A percentile compares a stretch with the other conserved stretches of the same genome.
Evolutionary conservation across 176 grass and related monocot species (phyloP).

Genomic region (Elymus sibiricus): DNA sequence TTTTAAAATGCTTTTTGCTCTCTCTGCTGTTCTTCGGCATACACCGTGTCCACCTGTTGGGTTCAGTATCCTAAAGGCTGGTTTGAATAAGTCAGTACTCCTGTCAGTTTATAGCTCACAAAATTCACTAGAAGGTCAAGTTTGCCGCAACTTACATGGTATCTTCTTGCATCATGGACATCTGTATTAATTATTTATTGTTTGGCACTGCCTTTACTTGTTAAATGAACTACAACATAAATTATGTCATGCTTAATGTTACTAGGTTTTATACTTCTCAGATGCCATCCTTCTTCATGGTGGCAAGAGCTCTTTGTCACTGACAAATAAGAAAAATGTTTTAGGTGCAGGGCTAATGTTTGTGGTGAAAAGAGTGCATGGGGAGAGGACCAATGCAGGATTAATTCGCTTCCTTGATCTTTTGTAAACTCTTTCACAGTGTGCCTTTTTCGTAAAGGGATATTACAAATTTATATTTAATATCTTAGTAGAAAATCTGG

Average conservation of each 20-base stretch:
- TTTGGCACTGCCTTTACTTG: neutral
- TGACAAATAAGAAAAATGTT: neutral
- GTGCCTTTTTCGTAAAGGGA: neutral
- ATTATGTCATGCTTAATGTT: neutral
- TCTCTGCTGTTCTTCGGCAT: slow-evolving; percentile 83
- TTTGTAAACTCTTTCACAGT: neutral
- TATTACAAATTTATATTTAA: slow-evolving; percentile 3
- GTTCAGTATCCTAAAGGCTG: slow-evolving; percentile 88
- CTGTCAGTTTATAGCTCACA: slow-evolving; percentile 84
- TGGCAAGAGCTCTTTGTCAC: neutral
- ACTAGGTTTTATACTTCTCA: slow-evolving; percentile 3
- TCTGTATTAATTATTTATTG: neutral
- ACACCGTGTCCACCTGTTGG: slow-evolving; percentile 90
- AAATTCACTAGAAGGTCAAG: slow-evolving; percentile 46
- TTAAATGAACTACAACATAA: slow-evolving; percentile 14
- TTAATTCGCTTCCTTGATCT: neutral
- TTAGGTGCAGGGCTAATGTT: neutral
- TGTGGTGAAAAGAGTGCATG: neutral
- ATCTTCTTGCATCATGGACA: neutral
- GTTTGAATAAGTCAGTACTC: slow-evolving; percentile 93
- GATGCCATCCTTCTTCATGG: neutral
- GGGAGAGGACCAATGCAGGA: neutral
- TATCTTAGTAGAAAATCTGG: neutral
- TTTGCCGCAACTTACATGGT: slow-evolving; percentile 64
- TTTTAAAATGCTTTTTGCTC: slow-evolving; percentile 94